These are phyloP conservation scores for Castanea sativa DNA, from an alignment of 306 rosid species.

Conservation along the genomic window DNA sequence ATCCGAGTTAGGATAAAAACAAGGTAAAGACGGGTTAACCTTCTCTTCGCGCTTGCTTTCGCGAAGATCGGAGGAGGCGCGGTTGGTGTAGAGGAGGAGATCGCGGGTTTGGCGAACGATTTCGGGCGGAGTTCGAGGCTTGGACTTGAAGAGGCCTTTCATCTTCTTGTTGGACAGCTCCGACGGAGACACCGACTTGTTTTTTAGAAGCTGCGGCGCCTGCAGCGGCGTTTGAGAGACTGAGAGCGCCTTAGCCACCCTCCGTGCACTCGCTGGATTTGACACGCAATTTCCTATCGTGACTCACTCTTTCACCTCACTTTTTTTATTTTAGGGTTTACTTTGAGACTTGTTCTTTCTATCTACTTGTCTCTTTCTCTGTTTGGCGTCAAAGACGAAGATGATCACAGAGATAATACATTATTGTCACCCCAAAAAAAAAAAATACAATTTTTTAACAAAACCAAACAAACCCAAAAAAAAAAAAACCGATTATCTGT, in stretches of 20 bases:
- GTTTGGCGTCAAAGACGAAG: constrained; percentile 7
- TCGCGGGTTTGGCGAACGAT: constrained; percentile 88
- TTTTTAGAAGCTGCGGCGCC: background rate
- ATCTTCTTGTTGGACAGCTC: constrained; percentile 34
- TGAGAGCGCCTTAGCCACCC: constrained; percentile 20
- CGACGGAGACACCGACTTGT: constrained; percentile 10
- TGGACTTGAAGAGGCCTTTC: constrained; percentile 95
- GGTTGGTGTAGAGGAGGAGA: constrained; percentile 60
- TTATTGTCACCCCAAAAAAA: no score
- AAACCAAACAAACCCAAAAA: no score
- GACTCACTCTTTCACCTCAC: background rate
- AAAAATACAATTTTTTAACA: background rate
- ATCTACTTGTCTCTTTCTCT: background rate
- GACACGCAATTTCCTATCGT: constrained; percentile 47
- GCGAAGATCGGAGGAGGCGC: constrained; percentile 46
- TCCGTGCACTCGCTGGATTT: constrained; percentile 14
- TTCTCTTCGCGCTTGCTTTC: constrained; percentile 93
- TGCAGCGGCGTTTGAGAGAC: no score
- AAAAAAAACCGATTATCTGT: background rate
- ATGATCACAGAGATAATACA: background rate
- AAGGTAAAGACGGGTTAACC: constrained; percentile 29
- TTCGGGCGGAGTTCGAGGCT: constrained; percentile 87
- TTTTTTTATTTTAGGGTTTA: background rate
- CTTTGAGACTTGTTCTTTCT: no score
- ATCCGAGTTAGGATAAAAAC: background rate